These are phyloP conservation scores for Bertia moriformis DNA, from an alignment of 2,329 filamentous ascomycete species.

Conservation along the genomic window DNA sequence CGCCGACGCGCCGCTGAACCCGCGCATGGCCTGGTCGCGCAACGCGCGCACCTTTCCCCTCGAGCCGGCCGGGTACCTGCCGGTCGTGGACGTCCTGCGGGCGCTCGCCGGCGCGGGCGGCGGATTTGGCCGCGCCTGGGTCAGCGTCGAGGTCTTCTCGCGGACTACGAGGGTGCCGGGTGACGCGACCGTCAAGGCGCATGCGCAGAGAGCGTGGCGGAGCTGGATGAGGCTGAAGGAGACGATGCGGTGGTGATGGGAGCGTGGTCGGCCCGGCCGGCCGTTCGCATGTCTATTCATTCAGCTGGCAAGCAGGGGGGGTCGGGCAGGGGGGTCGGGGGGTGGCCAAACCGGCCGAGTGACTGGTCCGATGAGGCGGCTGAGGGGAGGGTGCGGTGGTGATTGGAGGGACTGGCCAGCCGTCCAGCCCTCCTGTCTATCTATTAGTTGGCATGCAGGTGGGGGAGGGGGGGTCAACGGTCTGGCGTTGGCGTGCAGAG, in stretches of 20 bases:
- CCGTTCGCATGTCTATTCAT: not conserved
- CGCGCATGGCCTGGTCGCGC: slow-evolving; percentile 7
- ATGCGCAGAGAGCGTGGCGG: not conserved
- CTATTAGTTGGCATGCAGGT: not conserved
- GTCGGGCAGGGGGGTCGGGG: not conserved
- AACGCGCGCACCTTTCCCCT: slow-evolving; percentile 7
- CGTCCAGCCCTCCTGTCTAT: not conserved
- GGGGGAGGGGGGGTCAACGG: too few relatives aligned
- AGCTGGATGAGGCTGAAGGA: not conserved
- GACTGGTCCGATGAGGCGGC: too few relatives aligned
- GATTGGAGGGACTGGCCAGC: not conserved
- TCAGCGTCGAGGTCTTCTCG: slow-evolving; percentile 9
- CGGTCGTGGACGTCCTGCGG: slow-evolving; percentile 13
- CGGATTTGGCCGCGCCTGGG: slow-evolving; percentile 3
- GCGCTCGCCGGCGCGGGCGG: slow-evolving; percentile 5
- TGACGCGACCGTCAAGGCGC: not conserved
- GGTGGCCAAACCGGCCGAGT: too few relatives aligned
- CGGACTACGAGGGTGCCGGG: slow-evolving; percentile 1
- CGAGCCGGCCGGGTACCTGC: slow-evolving; percentile 11
- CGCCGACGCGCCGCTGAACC: slow-evolving; percentile 1
- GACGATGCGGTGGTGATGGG: not conserved
- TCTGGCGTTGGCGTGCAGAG: too few relatives aligned
- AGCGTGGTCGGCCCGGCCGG: not conserved
- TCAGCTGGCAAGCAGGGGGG: not conserved
- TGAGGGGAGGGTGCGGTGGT: too few relatives aligned